phyloP scores from a whole-genome alignment of 441 rosid genomes.

The Croton setiger region DNA sequence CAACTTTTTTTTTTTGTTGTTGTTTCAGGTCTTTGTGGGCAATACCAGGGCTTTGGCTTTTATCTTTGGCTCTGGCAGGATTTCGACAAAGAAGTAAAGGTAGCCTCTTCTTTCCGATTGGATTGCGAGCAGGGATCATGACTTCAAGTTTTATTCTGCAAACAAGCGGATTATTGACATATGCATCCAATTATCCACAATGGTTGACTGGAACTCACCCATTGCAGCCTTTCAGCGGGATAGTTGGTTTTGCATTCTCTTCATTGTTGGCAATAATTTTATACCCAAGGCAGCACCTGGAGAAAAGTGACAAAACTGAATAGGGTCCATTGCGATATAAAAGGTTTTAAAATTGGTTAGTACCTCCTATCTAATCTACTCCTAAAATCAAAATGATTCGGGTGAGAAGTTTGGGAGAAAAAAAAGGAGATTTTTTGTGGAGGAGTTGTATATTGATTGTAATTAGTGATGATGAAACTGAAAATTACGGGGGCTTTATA shows the following conservation, averaged over 20 bases:
- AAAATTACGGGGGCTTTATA: too few relatives aligned
- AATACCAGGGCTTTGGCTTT: constrained; percentile 78
- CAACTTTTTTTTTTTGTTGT: constrained; percentile 5
- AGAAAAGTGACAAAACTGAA: constrained; percentile 19
- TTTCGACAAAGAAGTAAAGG: constrained; percentile 62
- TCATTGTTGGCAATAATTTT: constrained; percentile 50
- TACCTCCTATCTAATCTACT: background rate
- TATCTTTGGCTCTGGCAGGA: constrained; percentile 74
- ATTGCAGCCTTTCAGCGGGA: constrained; percentile 82
- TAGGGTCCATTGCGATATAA: constrained; percentile 20
- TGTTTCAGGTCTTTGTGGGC: constrained; percentile 58
- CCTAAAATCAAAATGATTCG: background rate
- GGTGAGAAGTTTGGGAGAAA: background rate
- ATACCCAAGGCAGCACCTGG: constrained; percentile 49
- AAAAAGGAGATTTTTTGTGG: background rate
- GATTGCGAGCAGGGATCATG: constrained; percentile 69
- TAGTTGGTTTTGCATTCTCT: constrained; percentile 63
- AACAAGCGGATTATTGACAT: constrained; percentile 60
- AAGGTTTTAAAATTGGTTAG: background rate
- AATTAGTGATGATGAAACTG: too few relatives aligned
- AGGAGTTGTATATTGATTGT: too few relatives aligned
- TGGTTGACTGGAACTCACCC: constrained; percentile 72
- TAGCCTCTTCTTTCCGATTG: constrained; percentile 70
- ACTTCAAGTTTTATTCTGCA: constrained; percentile 62
- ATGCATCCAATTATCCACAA: constrained; percentile 38